Percentiles rank a stretch among this genome's conserved stretches.
Conservation (phyloP, 2,329 filamentous ascomycete genomes). For the Hypoxylon sp. region DNA sequence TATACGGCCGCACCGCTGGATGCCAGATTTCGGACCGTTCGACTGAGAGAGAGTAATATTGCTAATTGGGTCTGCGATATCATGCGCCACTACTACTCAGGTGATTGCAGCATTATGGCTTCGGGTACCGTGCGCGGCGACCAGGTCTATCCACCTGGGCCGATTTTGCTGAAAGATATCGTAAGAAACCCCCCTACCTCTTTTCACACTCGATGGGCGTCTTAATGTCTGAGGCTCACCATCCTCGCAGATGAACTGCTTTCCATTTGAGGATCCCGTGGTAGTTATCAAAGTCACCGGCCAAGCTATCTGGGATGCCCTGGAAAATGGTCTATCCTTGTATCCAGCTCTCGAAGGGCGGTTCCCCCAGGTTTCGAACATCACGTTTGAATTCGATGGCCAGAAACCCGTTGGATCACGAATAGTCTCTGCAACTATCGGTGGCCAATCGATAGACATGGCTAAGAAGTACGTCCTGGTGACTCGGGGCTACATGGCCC, state of each 20-base stretch:
- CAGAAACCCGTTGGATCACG: constrained; percentile 66
- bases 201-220: too few species aligned
- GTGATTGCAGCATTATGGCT: constrained; percentile 86
- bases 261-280: constrained; percentile 91
- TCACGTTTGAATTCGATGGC: constrained; percentile 77
- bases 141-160: constrained; percentile 84
- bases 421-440: constrained; percentile 69
- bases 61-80: constrained; percentile 93
- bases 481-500: constrained; percentile 87
- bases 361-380: constrained; percentile 88
- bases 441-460: constrained; percentile 66
- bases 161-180: constrained; percentile 81
- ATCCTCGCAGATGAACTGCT: constrained; percentile 70
- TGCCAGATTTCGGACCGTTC: constrained; percentile 84
- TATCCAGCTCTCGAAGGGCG: constrained; percentile 86
- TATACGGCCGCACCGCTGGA: constrained; percentile 86
- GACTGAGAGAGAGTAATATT: constrained; percentile 80
- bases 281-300: constrained; percentile 79
- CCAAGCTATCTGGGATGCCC: constrained; percentile 75
- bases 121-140: constrained; percentile 87
- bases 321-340: constrained; percentile 83
- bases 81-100: constrained; percentile 82
- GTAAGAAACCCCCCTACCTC: constrained; percentile 10
- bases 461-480: constrained; percentile 74
- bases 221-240: too few species aligned